Conservation (phyloP, 2,329 filamentous ascomycete species). For the Talaromyces amestolkiae region DNA sequence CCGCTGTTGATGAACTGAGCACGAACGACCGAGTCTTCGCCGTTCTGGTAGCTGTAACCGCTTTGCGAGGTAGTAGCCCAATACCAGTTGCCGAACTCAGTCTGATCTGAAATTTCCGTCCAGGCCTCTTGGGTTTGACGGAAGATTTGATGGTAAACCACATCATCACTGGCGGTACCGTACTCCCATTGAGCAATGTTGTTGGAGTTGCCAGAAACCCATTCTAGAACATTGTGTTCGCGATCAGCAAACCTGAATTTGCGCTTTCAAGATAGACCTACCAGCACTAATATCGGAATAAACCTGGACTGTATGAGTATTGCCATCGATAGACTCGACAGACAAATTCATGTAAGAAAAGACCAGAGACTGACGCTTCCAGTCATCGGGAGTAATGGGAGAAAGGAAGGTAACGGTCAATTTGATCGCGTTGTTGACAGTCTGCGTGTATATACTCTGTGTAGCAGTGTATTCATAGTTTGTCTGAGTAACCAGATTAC, state of each 20-base stretch:
- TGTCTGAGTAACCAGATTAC: constrained; percentile 51
- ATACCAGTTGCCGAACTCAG: constrained; percentile 56
- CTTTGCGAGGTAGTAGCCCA: constrained; percentile 47
- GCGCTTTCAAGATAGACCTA: constrained; percentile 35
- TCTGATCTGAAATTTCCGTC: constrained; percentile 47
- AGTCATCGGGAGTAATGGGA: constrained; percentile 65
- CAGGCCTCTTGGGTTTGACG: constrained; percentile 49
- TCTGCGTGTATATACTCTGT: constrained; percentile 66
- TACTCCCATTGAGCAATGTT: constrained; percentile 62
- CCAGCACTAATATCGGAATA: constrained; percentile 71
- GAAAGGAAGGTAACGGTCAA: constrained; percentile 70
- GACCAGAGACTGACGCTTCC: constrained; percentile 64
- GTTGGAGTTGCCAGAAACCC: constrained; percentile 62
- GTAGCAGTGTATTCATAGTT: constrained; percentile 70
- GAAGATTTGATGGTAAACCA: constrained; percentile 61
- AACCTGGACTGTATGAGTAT: constrained; percentile 62
- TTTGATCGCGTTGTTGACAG: constrained; percentile 59
- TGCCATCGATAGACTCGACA: constrained; percentile 61
- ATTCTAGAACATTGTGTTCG: constrained; percentile 53
- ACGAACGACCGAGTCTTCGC: constrained; percentile 48
- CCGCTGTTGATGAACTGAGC: constrained; percentile 46
- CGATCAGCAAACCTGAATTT: background rate
- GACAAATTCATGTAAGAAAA: constrained; percentile 69
- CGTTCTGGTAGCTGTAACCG: constrained; percentile 48
- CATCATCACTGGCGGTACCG: constrained; percentile 44